Percentiles rank a stretch among this genome's conserved stretches.
phyloP scores from a whole-genome alignment of 208 protist genomes.

The Acanthamoeba divionensis region DNA sequence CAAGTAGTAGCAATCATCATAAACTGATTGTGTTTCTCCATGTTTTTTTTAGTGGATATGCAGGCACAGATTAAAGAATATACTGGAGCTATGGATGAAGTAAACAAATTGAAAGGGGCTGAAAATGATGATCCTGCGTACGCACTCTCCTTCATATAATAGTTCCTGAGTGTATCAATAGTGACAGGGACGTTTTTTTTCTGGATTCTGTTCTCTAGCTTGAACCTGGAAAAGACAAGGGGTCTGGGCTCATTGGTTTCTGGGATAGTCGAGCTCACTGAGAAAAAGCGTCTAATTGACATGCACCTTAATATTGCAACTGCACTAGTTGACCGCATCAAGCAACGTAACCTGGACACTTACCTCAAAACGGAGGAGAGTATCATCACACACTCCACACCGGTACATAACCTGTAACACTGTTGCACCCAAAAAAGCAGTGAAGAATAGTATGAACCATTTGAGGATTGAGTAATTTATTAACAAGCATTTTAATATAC shows the following conservation, averaged over 20 bases:
- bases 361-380: constrained; percentile 78
- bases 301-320: constrained; percentile 81
- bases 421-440: no score
- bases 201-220: background rate
- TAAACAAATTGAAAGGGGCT: constrained; percentile 46
- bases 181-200: background rate
- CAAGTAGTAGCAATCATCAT: background rate
- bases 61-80: constrained; percentile 57
- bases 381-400: constrained; percentile 66
- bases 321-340: constrained; percentile 72
- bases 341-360: constrained; percentile 74
- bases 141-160: background rate
- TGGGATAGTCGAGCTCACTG: constrained; percentile 64
- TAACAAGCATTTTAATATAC: background rate
- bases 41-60: background rate
- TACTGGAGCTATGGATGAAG: constrained; percentile 39
- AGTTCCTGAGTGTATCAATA: background rate
- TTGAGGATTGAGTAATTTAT: no score
- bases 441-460: no score
- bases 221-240: constrained; percentile 6
- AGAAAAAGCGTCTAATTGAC: constrained; percentile 77
- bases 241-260: background rate
- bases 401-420: no score
- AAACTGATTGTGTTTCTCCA: background rate
- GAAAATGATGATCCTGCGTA: constrained; percentile 8